A percentile compares a stretch with the other conserved stretches of the same genome.
Evolutionary conservation across 2,329 filamentous ascomycete species (phyloP).

Genomic region (Fusarium udum): DNA sequence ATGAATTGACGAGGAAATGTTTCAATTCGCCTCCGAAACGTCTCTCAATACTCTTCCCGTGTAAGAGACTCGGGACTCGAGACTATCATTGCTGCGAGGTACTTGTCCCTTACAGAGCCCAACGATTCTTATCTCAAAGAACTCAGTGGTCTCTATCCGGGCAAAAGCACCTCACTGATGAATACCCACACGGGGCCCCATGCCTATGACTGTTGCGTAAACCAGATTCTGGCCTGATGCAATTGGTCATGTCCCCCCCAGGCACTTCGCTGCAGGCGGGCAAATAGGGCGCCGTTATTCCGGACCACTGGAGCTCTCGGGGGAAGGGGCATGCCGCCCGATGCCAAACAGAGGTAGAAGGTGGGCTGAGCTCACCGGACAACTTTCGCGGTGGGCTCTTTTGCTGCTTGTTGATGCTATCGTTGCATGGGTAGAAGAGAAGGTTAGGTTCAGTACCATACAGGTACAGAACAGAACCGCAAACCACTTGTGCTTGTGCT

Average conservation of each 20-base stretch:
- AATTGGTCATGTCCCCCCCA: slow-evolving; percentile 35
- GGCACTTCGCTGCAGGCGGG: slow-evolving; percentile 36
- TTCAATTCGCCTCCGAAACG: not conserved
- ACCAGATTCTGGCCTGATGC: slow-evolving; percentile 44
- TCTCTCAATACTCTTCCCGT: slow-evolving; percentile 1
- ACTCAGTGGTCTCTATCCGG: not conserved
- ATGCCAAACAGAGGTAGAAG: slow-evolving; percentile 33
- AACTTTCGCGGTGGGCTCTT: slow-evolving; percentile 13
- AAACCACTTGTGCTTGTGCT: not conserved
- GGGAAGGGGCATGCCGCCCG: slow-evolving; percentile 35
- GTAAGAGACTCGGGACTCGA: slow-evolving; percentile 4
- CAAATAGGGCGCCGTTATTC: slow-evolving; percentile 40
- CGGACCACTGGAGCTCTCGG: slow-evolving; percentile 44
- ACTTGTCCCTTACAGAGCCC: not conserved
- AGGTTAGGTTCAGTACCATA: not conserved
- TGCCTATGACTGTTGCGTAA: slow-evolving; percentile 37
- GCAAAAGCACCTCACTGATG: not conserved
- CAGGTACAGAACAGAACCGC: slow-evolving; percentile 9
- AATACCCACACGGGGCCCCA: slow-evolving; percentile 14
- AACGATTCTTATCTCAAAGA: slow-evolving; percentile 27
- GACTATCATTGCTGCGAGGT: slow-evolving; percentile 7
- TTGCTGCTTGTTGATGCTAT: slow-evolving; percentile 23
- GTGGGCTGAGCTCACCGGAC: slow-evolving; percentile 41
- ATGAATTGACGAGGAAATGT: not conserved
- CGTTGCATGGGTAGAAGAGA: slow-evolving; percentile 18